Evolutionary conservation across 202 grass and related monocot species (phyloP), one percentile per base, ranked within the genome.

Genomic region (Musa balbisiana): DNA sequence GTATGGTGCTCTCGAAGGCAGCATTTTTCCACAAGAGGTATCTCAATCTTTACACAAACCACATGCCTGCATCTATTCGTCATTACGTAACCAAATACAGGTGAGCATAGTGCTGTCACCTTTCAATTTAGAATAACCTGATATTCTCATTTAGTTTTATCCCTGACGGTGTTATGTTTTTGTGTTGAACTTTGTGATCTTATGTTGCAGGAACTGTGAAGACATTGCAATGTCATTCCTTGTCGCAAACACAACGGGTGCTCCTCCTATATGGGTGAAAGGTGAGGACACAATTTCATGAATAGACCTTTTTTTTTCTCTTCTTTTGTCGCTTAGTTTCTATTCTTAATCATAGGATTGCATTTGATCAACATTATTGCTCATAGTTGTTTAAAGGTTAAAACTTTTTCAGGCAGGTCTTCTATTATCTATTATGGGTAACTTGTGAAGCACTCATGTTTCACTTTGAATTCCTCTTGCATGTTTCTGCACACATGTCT

Each of bases 201-300:
- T 51, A 73, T 78, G 10, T 19, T 78, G 53, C 78, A 99, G 91
- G 85, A 99, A 99, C 55, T 99, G 91, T 67, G 95, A 99, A 82
- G 95, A 99, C 62, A 95, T 99, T 81, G 95, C 95, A 2, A 95
- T 99, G 89, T 87, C 95, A 77, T 99, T 99, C 67, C 95, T 99
- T 53, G 82, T 92, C 71, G 95, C 91, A 78, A 99, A 99, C 83
- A 82, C 80, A 66, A 88, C 95, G 0, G 82, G 85, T 74, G 84
- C 85, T 88, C 95, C 95, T 80, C 95, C 95, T 20, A 71, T 99
- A 25, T 99, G 95, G 95, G 95, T 99, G 56, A 73, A 95, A 95
- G 95, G 95, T 99, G 59, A 83, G 83, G 68, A 62, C 49, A n/a
- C 77, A 81, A 64, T 71, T 62, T 73, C 33, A 15, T 25, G 15